Conservation (phyloP, 805 yeast species). For the Metschnikowia gelsemii region DNA sequence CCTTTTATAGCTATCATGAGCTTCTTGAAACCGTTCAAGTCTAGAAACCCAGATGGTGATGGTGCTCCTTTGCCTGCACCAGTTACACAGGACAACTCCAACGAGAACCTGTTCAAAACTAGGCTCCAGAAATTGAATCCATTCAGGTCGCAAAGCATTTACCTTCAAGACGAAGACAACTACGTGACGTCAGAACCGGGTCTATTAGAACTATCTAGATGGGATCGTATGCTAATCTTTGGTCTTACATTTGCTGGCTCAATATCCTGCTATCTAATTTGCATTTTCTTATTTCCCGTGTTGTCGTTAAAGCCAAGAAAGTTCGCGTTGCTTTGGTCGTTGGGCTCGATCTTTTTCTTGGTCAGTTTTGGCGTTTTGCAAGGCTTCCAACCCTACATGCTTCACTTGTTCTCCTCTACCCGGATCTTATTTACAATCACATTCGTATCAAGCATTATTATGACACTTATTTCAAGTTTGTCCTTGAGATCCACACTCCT, state of each 20-base stretch:
- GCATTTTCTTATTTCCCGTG: conserved; percentile 45
- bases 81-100: conserved; percentile 25
- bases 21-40: conserved; percentile 36
- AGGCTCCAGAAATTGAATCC: conserved; percentile 40
- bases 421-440: conserved; percentile 39
- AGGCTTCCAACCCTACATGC: conserved; percentile 41
- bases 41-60: conserved; percentile 27
- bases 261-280: conserved; percentile 40
- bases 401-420: conserved; percentile 43
- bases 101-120: conserved; percentile 26
- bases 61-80: conserved; percentile 41
- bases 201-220: conserved; percentile 41
- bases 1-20: conserved; percentile 28
- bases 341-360: conserved; percentile 46
- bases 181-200: conserved; percentile 47
- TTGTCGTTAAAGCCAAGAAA: conserved; percentile 43
- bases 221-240: conserved; percentile 49
- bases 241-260: conserved; percentile 46
- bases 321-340: conserved; percentile 48
- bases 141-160: conserved; percentile 36
- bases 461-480: conserved; percentile 40
- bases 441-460: conserved; percentile 38
- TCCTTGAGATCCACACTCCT: conserved; percentile 37
- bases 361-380: conserved; percentile 48
- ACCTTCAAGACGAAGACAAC: conserved; percentile 43